Percentiles rank a stretch among this genome's conserved stretches.
These are phyloP conservation scores for Colletotrichum salicis DNA, from an alignment of 2,329 filamentous ascomycete species.

Conservation along the genomic window DNA sequence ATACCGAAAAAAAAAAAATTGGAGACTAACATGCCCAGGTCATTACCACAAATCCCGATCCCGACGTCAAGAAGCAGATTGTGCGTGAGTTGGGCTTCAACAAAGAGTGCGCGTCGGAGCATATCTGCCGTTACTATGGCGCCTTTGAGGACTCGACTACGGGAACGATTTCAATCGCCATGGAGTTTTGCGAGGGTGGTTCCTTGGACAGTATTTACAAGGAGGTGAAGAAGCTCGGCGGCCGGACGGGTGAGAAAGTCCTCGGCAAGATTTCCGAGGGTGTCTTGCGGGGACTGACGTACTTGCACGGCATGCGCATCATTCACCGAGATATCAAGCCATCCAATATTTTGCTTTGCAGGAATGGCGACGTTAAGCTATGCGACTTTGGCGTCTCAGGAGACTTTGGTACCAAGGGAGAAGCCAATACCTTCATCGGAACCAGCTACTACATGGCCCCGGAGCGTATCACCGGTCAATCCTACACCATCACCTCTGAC, in stretches of 20 bases:
- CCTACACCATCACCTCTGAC: conserved; percentile 97
- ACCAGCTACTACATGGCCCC: conserved; percentile 99
- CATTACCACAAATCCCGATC: conserved; percentile 97
- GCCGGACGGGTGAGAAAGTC: conserved; percentile 95
- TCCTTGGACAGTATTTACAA: conserved; percentile 97
- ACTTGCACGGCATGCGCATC: conserved; percentile 94
- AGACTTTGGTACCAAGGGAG: conserved; percentile 97
- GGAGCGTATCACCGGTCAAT: conserved; percentile 96
- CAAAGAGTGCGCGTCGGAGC: conserved; percentile 93
- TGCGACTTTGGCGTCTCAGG: conserved; percentile 98
- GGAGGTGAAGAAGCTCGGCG: conserved; percentile 94
- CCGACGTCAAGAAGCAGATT: conserved; percentile 98
- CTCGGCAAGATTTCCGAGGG: conserved; percentile 96
- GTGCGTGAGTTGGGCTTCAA: conserved; percentile 97
- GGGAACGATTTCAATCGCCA: conserved; percentile 96
- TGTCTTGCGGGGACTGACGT: conserved; percentile 91
- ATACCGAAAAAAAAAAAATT: conserved; percentile 4
- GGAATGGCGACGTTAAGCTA: conserved; percentile 93
- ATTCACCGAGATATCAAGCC: conserved; percentile 99
- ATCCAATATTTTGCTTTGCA: conserved; percentile 93
- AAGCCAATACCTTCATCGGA: conserved; percentile 98
- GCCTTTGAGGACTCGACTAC: conserved; percentile 97
- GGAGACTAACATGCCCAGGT: conserved; percentile 65
- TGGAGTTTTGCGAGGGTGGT: conserved; percentile 98
- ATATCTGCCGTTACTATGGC: conserved; percentile 98